Conservation (phyloP, 2,329 filamentous ascomycete genomes). For the Talaromyces sp. region DNA sequence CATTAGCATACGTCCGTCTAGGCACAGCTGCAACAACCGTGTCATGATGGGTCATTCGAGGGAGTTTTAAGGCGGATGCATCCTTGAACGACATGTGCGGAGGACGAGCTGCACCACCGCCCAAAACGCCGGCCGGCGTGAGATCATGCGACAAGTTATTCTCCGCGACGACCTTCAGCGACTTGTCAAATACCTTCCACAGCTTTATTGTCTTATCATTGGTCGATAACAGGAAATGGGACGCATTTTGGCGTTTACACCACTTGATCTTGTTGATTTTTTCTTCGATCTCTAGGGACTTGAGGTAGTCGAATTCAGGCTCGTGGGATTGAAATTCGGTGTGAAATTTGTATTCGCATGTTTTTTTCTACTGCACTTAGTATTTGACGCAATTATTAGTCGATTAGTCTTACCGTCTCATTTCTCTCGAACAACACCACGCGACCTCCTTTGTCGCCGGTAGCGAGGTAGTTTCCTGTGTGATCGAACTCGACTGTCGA, state of each 20-base stretch:
- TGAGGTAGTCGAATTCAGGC: conserved; percentile 98
- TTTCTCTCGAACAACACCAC: conserved; percentile 65
- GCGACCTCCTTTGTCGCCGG: conserved; percentile 50
- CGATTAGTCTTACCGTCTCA: conserved; percentile 66
- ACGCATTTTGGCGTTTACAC: conserved; percentile 96
- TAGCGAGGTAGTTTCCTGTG: conserved; percentile 52
- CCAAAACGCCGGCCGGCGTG: conserved; percentile 71
- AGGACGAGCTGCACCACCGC: conserved; percentile 71
- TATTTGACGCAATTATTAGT: not conserved
- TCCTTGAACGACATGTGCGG: conserved; percentile 73
- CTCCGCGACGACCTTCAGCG: conserved; percentile 95
- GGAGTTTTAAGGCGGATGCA: conserved; percentile 81
- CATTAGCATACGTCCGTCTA: conserved; percentile 93
- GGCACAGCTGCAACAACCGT: conserved; percentile 96
- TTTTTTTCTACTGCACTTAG: conserved; percentile 75
- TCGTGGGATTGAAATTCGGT: conserved; percentile 99
- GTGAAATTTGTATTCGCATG: conserved; percentile 99
- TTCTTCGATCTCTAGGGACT: conserved; percentile 98
- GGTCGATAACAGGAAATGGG: conserved; percentile 94
- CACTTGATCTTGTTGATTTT: conserved; percentile 99
- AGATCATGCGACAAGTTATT: conserved; percentile 96
- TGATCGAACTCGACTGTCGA: conserved; percentile 53
- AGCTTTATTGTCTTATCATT: conserved; percentile 99
- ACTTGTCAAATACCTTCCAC: conserved; percentile 99
- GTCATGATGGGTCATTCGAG: conserved; percentile 94